Conservation (phyloP, 768 basidiomycete species). For the Flagelloscypha sp. region DNA sequence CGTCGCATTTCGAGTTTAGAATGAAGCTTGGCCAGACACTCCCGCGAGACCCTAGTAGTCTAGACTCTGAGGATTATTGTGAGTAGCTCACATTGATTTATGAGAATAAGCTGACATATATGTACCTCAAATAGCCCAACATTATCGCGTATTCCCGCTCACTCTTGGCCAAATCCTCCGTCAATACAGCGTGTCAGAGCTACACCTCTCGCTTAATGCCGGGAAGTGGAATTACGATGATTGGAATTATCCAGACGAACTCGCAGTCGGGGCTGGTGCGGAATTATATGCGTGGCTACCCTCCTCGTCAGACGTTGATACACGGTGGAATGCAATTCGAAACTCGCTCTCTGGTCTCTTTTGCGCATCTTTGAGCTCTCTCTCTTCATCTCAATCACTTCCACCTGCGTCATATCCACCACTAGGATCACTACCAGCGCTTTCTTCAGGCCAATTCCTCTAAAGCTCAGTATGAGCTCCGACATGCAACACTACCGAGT, state of each 20-base stretch:
- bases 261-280: slow-evolving; percentile 75
- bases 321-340: slow-evolving; percentile 77
- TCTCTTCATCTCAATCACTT: slow-evolving; percentile 71
- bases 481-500: slow-evolving; percentile 71
- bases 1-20: slow-evolving; percentile 72
- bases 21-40: slow-evolving; percentile 46
- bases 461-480: slow-evolving; percentile 44
- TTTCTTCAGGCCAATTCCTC: too few relatives aligned
- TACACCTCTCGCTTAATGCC: slow-evolving; percentile 84
- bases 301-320: slow-evolving; percentile 46
- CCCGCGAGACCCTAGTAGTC: slow-evolving; percentile 47
- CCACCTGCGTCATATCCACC: slow-evolving; percentile 59
- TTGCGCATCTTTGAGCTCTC: slow-evolving; percentile 80
- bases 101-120: neutral
- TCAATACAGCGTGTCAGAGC: slow-evolving; percentile 77
- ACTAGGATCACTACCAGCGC: slow-evolving; percentile 47
- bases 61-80: slow-evolving; percentile 38
- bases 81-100: slow-evolving; percentile 20
- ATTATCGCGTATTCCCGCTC: slow-evolving; percentile 82
- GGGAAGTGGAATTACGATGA: slow-evolving; percentile 85
- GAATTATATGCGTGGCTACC: slow-evolving; percentile 78
- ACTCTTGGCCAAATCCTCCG: slow-evolving; percentile 81
- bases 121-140: slow-evolving; percentile 48
- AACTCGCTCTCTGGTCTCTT: slow-evolving; percentile 91
- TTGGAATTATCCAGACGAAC: slow-evolving; percentile 77